Evolutionary conservation across 306 rosid genomes (phyloP), one percentile per base, ranked within the genome.

Genomic region (Luffa aegyptiaca): DNA sequence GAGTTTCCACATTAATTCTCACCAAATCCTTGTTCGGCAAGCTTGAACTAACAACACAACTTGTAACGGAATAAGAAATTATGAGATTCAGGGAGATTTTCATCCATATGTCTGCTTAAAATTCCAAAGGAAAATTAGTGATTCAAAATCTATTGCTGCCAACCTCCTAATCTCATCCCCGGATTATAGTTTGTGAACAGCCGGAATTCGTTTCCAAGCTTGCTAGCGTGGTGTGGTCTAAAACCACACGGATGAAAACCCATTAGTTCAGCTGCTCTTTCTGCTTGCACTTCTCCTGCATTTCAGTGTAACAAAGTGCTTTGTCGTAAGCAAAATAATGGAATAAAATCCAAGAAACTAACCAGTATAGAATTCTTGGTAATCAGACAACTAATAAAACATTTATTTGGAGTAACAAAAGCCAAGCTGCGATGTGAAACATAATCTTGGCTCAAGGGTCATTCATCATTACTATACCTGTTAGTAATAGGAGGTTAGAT

Each of bases 271-370:
- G 93, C 91, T 82, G 96, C 98, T 26, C 90, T 85, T 81, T 94
- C 97, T 80, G 63, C 90, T 93, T 92, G 97, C 84, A 94, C 96
- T 76, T 84, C 96, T 80, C 98, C 98, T 94, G 88, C 80, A n/a
- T 6, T 31, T 75, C 9, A 21, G 10, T n/a, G 45, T 36, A 41
- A 2, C 14, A 41, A 37, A 72, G 20, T 33, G 45, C 51, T 8
- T 3, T 2, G 12, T 44, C 8, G 5, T 45, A 20, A 48, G 78
- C 57, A 77, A 59, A 77, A 6, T n/a, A 77, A 55, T 39, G 20
- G 36, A 8, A 21, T 3, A 14, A 58, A 42, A 44, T 17, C 44
- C n/a, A 37, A 7, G 42, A 31, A 75, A 10, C 49, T 13, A 74
- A 46, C 1, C 58, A 52, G 26, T 51, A 53, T 33, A 37, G 75